phyloP scores from a whole-genome alignment of 441 rosid species.

The Syzygium syzygioides region DNA sequence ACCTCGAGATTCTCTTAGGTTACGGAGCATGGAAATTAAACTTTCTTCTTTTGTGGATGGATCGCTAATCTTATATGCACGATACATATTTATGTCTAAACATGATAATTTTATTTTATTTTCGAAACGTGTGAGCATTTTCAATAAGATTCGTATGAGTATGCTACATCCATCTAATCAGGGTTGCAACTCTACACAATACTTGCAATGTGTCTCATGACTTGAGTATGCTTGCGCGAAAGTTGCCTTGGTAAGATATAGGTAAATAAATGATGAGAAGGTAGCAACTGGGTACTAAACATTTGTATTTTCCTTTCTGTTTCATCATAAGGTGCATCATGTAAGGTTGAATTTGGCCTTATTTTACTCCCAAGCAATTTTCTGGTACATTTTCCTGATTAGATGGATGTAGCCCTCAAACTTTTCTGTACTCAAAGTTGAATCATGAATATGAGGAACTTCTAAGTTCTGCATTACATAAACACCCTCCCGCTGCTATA shows the following conservation, averaged over 20 bases:
- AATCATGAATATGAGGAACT: neutral
- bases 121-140: neutral
- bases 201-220: neutral
- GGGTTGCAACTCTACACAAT: neutral
- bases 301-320: neutral
- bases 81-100: neutral
- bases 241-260: neutral
- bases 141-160: neutral
- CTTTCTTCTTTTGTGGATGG: neutral
- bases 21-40: neutral
- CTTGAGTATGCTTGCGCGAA: neutral
- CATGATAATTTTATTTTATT: neutral
- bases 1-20: neutral
- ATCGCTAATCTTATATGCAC: neutral
- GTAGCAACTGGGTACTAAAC: neutral
- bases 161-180: neutral
- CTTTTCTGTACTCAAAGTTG: neutral
- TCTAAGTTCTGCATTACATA: neutral
- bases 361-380: neutral
- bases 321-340: neutral
- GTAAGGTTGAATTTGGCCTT: neutral
- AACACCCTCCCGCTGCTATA: neutral
- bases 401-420: neutral
- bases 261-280: neutral
- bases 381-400: neutral